phyloP scores from a whole-genome alignment of 2,329 filamentous ascomycete genomes.

The Atkinsonella hypoxylon region DNA sequence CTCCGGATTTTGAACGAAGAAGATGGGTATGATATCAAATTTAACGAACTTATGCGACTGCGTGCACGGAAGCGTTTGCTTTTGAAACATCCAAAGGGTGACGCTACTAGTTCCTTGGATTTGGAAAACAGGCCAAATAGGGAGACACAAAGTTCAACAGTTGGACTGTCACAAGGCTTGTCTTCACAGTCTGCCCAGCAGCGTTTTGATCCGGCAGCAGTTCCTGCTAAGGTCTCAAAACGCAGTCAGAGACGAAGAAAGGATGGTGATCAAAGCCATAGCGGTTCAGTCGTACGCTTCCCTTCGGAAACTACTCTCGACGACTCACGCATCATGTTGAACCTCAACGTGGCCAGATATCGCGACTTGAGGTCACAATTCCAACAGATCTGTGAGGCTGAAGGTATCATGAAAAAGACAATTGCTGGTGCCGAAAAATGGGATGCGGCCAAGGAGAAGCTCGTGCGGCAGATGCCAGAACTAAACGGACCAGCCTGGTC shows the following conservation, averaged over 20 bases:
- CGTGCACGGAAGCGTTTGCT: slow-evolving; percentile 58
- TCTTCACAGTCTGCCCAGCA: background rate
- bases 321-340: slow-evolving; percentile 60
- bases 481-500: slow-evolving; percentile 50
- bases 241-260: slow-evolving; percentile 57
- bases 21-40: slow-evolving; percentile 57
- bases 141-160: background rate
- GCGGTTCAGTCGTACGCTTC: slow-evolving; percentile 60
- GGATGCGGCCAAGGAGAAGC: slow-evolving; percentile 55
- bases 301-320: slow-evolving; percentile 75
- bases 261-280: slow-evolving; percentile 44
- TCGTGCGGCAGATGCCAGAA: slow-evolving; percentile 53
- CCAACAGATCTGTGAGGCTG: slow-evolving; percentile 55
- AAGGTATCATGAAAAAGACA: slow-evolving; percentile 63
- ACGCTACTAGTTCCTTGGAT: background rate
- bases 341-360: slow-evolving; percentile 52
- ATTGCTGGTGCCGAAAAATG: slow-evolving; percentile 60
- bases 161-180: background rate
- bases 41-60: slow-evolving; percentile 58
- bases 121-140: too few relatives aligned
- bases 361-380: slow-evolving; percentile 54
- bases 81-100: slow-evolving; percentile 46
- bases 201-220: background rate
- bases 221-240: slow-evolving; percentile 7
- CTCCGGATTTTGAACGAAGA: slow-evolving; percentile 56